Evolutionary conservation across 805 yeast genomes (phyloP), one percentile per base, ranked within the genome.

Genomic region (Barnettozyma siamensis): DNA sequence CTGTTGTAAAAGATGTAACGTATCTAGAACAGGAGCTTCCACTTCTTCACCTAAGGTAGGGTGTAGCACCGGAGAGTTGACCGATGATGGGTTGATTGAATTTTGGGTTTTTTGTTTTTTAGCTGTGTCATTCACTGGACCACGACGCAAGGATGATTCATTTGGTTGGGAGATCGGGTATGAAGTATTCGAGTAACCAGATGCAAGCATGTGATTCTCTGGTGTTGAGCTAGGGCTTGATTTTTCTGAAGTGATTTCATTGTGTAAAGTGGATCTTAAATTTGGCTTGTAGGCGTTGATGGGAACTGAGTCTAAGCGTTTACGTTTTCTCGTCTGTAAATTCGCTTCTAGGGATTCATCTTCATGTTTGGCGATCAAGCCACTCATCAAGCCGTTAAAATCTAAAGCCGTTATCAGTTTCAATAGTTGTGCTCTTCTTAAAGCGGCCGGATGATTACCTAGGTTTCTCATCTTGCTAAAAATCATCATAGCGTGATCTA

Each of bases 361-460:
- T 33, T 76, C 75, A 56, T 80, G 85, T 50, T 76, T 79, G 6
- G 59, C 55, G 5, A 82, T 66, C 33, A 83, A 64, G 18, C 70
- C 75, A 21, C 60, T 58, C 82, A 83, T 78, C 9, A 76, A 69
- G 5, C 81, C 81, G 59, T 78, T 78, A 58, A 83, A 80, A 56
- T 84, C 88, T 35, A 84, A 60, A 12, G 83, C 75, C 26, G 76
- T 67, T 54, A 83, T 72, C 43, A 84, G 64, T 47, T 79, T 80
- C 43, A 84, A 62, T 21, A 84, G 60, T 52, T 84, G 94, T 0
- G 83, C 86, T 42, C 88, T 65, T 55, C 91, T 69, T 20, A 83
- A 59, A 7, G 84, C 83, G 0, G 93, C 91, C 1, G 93, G 91
- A 55, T 82, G 82, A 55, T 84, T 84, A 1, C 93, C 93, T 37